Evolutionary conservation across 805 yeast species (phyloP), one percentile per base, ranked within the genome.

Genomic region (Metschnikowia aberdeeniae): DNA sequence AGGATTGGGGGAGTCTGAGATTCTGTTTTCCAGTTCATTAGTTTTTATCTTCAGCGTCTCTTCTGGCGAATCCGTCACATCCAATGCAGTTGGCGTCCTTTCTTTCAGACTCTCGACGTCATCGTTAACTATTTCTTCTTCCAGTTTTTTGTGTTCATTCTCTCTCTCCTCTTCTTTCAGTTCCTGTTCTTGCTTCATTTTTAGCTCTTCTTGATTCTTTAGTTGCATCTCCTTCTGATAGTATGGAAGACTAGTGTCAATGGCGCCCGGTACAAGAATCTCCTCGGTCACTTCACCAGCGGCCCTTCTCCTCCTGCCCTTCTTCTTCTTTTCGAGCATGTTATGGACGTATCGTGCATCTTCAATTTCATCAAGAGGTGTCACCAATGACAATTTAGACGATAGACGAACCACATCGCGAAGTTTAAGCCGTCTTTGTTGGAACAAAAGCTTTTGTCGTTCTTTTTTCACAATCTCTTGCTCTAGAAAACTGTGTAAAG

Each of bases 391-490:
- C n/a, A 76, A 76, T 36, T 59, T 55, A 40, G 83, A 74, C 4
- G 64, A 59, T 37, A 77, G 72, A 38, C 88, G 68, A 9, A 89
- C 59, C 8, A 82, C 80, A 43, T 85, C 76, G 3, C 70, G 70
- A 53, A 93, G 64, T 55, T 78, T 80, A 34, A 70, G 70, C 51
- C 90, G 78, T 55, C 75, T 80, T 58, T 84, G 84, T 47, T 80
- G 72, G 62, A 86, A 79, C 47, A 86, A 66, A 36, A 84, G 88
- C 45, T 90, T 70, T 58, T 90, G 92, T 43, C 77, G 77, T 61
- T 84, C 82, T 60, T 88, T 89, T 56, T 88, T 83, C 38, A 80
- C 82, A 34, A 84, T 69, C 61, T 93, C 99, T 59, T 87, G 92
- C 56, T 90, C 95, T 55, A 84, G 80, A 59, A 86, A 93, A 56